These are phyloP conservation scores for Annulohypoxylon truncatum DNA, from an alignment of 2,329 filamentous ascomycete genomes.

Conservation along the genomic window DNA sequence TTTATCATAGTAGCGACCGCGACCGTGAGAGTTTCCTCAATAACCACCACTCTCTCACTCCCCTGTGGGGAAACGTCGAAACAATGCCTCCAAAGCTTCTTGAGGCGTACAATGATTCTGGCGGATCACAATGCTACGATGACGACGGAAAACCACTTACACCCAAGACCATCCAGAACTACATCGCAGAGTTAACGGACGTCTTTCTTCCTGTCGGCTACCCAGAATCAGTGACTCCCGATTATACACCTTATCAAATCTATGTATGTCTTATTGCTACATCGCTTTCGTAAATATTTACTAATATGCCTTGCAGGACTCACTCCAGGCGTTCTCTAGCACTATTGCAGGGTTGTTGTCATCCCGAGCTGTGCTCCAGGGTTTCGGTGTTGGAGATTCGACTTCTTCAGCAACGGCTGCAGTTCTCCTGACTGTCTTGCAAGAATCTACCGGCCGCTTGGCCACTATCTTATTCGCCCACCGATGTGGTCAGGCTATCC, in stretches of 20 bases:
- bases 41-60: not conserved
- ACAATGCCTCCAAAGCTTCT: conserved; percentile 36
- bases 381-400: conserved; percentile 85
- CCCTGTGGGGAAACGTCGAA: not conserved
- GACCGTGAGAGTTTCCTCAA: not conserved
- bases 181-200: conserved; percentile 63
- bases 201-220: conserved; percentile 90
- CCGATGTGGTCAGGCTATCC: conserved; percentile 81
- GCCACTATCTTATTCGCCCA: conserved; percentile 91
- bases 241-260: conserved; percentile 80
- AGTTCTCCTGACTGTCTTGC: conserved; percentile 83
- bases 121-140: conserved; percentile 62
- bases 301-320: conserved; percentile 62
- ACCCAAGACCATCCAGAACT: conserved; percentile 39
- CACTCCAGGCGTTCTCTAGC: conserved; percentile 84
- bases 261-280: conserved; percentile 51
- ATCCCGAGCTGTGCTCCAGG: conserved; percentile 82
- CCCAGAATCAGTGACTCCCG: conserved; percentile 84
- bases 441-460: conserved; percentile 82
- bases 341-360: conserved; percentile 84
- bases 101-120: conserved; percentile 45
- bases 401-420: conserved; percentile 82
- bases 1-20: not conserved
- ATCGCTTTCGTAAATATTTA: not conserved
- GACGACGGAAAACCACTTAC: conserved; percentile 54